Percentiles rank a stretch among this genome's conserved stretches.
These are phyloP conservation scores for Ilex aquifolium DNA, from an alignment of 257 asterid genomes.

Conservation along the genomic window DNA sequence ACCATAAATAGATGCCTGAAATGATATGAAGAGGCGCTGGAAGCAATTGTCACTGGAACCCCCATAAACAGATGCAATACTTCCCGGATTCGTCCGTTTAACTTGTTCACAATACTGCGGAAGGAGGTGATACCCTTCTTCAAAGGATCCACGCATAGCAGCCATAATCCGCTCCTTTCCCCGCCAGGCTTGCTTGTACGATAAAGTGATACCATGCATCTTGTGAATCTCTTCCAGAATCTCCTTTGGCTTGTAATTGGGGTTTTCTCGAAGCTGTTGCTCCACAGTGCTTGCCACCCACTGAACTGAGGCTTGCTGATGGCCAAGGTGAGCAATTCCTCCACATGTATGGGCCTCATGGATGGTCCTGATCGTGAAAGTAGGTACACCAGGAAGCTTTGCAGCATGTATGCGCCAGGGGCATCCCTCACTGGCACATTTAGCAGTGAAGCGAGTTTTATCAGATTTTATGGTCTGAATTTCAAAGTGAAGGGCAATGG, in stretches of 20 bases:
- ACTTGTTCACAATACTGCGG: slow-evolving; percentile 90
- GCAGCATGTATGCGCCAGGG: slow-evolving; percentile 99
- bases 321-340: slow-evolving; percentile 83
- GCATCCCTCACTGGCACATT: slow-evolving; percentile 80
- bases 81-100: slow-evolving; percentile 81
- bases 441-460: slow-evolving; percentile 89
- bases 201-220: slow-evolving; percentile 75
- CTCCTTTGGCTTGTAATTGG: slow-evolving; percentile 90
- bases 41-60: slow-evolving; percentile 65
- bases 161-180: slow-evolving; percentile 95
- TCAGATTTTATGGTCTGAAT: slow-evolving; percentile 91
- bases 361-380: slow-evolving; percentile 86
- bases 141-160: slow-evolving; percentile 92
- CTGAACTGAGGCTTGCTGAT: slow-evolving; percentile 97
- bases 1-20: slow-evolving; percentile 86
- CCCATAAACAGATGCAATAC: slow-evolving; percentile 81
- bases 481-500: slow-evolving; percentile 91
- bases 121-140: slow-evolving; percentile 90
- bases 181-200: slow-evolving; percentile 98
- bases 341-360: slow-evolving; percentile 79
- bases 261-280: slow-evolving; percentile 79
- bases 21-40: slow-evolving; percentile 81
- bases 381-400: slow-evolving; percentile 92
- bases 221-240: slow-evolving; percentile 87
- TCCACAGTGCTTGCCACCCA: slow-evolving; percentile 97